Evolutionary conservation across 306 rosid genomes (phyloP).

Genomic region (Canavalia ensiformis): DNA sequence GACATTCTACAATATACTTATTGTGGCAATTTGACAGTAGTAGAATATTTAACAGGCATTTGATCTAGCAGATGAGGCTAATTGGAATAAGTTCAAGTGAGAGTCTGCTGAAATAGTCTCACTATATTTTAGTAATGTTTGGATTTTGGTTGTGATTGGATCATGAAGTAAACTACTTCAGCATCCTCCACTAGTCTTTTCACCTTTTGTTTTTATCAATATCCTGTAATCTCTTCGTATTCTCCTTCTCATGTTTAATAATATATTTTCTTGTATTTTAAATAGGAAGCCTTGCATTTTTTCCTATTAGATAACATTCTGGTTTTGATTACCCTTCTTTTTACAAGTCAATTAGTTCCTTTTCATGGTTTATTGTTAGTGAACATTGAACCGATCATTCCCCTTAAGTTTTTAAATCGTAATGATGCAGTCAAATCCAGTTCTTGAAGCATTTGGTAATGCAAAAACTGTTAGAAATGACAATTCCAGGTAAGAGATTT

Average conservation of each 20-base stretch:
- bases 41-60: conserved; percentile 17
- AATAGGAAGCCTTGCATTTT: conserved; percentile 22
- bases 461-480: conserved; percentile 90
- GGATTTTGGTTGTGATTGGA: conserved; percentile 30
- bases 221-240: conserved; percentile 17
- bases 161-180: conserved; percentile 31
- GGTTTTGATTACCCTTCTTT: conserved; percentile 33
- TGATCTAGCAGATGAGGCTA: conserved; percentile 33
- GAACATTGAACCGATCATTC: conserved; percentile 28
- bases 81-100: conserved; percentile 34
- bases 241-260: conserved; percentile 13
- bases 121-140: not conserved
- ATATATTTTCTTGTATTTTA: conserved; percentile 24
- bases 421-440: conserved; percentile 89
- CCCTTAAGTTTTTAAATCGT: conserved; percentile 39
- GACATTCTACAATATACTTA: conserved; percentile 31
- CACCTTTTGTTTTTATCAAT: conserved; percentile 7
- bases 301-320: conserved; percentile 22
- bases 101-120: conserved; percentile 20
- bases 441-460: conserved; percentile 97
- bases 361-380: conserved; percentile 25
- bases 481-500: conserved; percentile 84
- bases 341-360: conserved; percentile 23
- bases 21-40: conserved; percentile 20
- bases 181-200: conserved; percentile 28